A percentile compares a stretch with the other conserved stretches of the same genome.
These are phyloP conservation scores for Lichtheimia ornata DNA, from an alignment of 371 early-diverging fungal genomes.

Conservation along the genomic window DNA sequence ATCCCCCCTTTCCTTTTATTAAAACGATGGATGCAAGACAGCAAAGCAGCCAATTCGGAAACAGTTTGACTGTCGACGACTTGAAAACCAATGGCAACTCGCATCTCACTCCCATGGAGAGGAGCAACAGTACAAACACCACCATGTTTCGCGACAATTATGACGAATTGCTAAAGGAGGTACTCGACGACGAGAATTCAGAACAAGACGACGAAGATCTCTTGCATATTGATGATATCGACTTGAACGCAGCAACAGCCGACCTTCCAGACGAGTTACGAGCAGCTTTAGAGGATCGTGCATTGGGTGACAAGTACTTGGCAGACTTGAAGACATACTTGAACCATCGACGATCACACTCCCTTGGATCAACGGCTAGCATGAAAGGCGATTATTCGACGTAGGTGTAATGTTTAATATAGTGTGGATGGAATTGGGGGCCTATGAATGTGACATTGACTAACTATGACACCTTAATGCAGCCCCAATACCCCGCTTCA, in stretches of 20 bases:
- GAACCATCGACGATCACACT: conserved; percentile 47
- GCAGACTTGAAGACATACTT: conserved; percentile 51
- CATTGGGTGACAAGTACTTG: conserved; percentile 49
- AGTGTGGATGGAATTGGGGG: neutral
- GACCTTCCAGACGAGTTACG: conserved; percentile 55
- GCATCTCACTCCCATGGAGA: conserved; percentile 27
- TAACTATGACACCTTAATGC: conserved; percentile 13
- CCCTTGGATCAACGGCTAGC: conserved; percentile 38
- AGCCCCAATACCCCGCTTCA: conserved; percentile 47
- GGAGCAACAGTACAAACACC: conserved; percentile 39
- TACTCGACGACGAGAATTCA: conserved; percentile 54
- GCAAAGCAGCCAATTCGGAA: neutral
- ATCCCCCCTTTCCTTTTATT: no score
- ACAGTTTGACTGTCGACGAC: conserved; percentile 1
- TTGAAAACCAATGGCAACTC: neutral
- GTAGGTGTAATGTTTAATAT: conserved; percentile 26
- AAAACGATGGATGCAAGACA: conserved; percentile 5
- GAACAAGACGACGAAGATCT: conserved; percentile 33
- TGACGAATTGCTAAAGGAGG: conserved; percentile 60
- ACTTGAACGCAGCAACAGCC: conserved; percentile 44
- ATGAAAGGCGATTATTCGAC: conserved; percentile 39
- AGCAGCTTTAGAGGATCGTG: conserved; percentile 54
- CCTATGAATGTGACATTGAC: neutral
- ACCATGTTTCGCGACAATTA: conserved; percentile 52
- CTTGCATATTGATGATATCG: conserved; percentile 29